phyloP scores from a whole-genome alignment of 2,329 filamentous ascomycete species.

The Talaromyces piceae region DNA sequence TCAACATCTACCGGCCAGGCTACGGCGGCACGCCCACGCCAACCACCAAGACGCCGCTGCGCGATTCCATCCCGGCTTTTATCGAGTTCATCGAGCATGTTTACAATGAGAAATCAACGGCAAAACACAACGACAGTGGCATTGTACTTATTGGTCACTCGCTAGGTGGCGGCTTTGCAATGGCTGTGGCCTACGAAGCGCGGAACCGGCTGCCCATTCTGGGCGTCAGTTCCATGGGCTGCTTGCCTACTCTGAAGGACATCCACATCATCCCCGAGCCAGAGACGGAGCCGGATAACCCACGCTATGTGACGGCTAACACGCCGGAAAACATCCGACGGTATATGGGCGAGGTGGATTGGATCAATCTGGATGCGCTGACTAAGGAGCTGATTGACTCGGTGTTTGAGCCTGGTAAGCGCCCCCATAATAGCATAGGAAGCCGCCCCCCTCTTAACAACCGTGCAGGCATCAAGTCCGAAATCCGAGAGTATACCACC shows the following conservation, averaged over 20 bases:
- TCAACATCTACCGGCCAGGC: slow-evolving; percentile 15
- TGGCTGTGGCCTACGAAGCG: slow-evolving; percentile 16
- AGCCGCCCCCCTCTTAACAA: background rate
- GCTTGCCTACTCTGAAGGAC: background rate
- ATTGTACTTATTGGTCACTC: slow-evolving; percentile 13
- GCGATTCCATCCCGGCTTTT: slow-evolving; percentile 12
- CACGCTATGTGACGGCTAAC: slow-evolving; percentile 7
- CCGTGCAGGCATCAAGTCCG: slow-evolving; percentile 7
- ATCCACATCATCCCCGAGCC: slow-evolving; percentile 1
- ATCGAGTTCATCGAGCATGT: slow-evolving; percentile 13
- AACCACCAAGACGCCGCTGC: slow-evolving; percentile 10
- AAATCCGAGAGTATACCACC: slow-evolving; percentile 7
- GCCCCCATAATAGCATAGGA: background rate
- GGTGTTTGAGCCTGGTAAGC: slow-evolving; percentile 11
- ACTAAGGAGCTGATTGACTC: background rate
- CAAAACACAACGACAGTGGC: slow-evolving; percentile 8
- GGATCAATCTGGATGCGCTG: slow-evolving; percentile 8
- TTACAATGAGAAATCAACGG: slow-evolving; percentile 8
- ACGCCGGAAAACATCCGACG: slow-evolving; percentile 7
- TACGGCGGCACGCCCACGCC: slow-evolving; percentile 13
- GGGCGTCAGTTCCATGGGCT: slow-evolving; percentile 10
- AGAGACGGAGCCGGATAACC: slow-evolving; percentile 6
- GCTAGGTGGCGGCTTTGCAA: slow-evolving; percentile 11
- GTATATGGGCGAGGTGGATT: slow-evolving; percentile 11
- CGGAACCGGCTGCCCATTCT: slow-evolving; percentile 8